Evolutionary conservation across 768 basidiomycete species (phyloP), one percentile per base, ranked within the genome.

Genomic region (Tulasnella sp.): DNA sequence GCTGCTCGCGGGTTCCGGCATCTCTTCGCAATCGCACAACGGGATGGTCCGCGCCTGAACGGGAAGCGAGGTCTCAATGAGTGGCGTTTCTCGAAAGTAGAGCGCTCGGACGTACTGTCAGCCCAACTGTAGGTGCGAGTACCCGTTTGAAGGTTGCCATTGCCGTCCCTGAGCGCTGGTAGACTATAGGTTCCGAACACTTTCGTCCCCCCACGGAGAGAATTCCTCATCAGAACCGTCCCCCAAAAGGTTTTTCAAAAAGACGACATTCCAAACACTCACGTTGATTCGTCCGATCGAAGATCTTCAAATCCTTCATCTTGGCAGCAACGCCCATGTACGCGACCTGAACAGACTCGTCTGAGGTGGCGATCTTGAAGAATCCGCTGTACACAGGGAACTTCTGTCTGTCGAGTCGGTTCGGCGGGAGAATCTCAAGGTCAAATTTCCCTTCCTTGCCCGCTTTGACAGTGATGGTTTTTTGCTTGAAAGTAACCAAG

Each of bases 361-460:
- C 22, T 3, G 35, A 81, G 39, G 83, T 81, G 5, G 3, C 34
- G 59, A 81, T 74, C 70, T 81, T 74, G 75, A 89, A 84, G 81
- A 83, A 87, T 7, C 88, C 88, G 39, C 85, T 86, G 80, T 84
- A 88, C 70, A 88, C 81, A 26, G 88, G 88, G 79, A 86, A 83
- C 1, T 82, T 80, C 36, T 81, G 75, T 1, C 76, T 76, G 35
- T 84, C 80, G 72, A 83, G 78, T 11, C 82, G 79, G 0, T 75
- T 75, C 0, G 88, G 88, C 0, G 84, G 81, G 0, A 78, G 81
- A 79, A 90, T 84, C 26, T 75, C 76, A 7, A 83, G 83, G 5
- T 79, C 75, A 71, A 89, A 80, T 29, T 77, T 77, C 41, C 80
- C 80, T 5, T 82, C 79, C 71, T 80, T 76, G 0, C 85, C 84